Conservation (phyloP, 345 rosid genomes). For the Raphanus sativus region DNA sequence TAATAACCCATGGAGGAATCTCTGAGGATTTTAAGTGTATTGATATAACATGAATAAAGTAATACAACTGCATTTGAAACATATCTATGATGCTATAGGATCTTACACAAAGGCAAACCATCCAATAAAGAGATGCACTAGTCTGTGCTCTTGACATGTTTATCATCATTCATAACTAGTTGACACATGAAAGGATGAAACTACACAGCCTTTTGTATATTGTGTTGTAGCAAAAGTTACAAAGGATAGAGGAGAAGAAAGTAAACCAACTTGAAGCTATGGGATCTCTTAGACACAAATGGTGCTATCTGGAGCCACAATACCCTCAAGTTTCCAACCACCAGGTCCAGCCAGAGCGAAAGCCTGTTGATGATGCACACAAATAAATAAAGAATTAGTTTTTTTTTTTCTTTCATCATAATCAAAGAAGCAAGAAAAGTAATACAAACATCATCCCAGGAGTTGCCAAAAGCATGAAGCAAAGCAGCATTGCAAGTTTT, state of each 20-base stretch:
- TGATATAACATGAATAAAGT: slow-evolving; percentile 11
- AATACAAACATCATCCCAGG: slow-evolving; percentile 83
- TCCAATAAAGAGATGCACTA: slow-evolving; percentile 60
- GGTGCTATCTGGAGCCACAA: slow-evolving; percentile 63
- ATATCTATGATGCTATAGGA: not conserved
- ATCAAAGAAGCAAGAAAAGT: not conserved
- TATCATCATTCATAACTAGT: slow-evolving; percentile 46
- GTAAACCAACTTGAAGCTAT: slow-evolving; percentile 18
- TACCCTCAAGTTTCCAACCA: slow-evolving; percentile 90
- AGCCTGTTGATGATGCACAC: slow-evolving; percentile 54
- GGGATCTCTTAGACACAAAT: slow-evolving; percentile 21
- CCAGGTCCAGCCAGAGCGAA: slow-evolving; percentile 79
- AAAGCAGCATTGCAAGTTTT: slow-evolving; percentile 97
- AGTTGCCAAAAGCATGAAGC: slow-evolving; percentile 82
- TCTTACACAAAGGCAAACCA: slow-evolving; percentile 55
- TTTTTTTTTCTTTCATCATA: not conserved
- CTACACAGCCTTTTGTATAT: not conserved
- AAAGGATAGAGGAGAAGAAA: slow-evolving; percentile 11
- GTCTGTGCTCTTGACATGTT: slow-evolving; percentile 63
- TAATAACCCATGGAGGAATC: slow-evolving; percentile 65
- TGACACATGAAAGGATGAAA: slow-evolving; percentile 6
- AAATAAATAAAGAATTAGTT: slow-evolving; percentile 13
- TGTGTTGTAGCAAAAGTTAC: not conserved
- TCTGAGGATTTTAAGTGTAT: slow-evolving; percentile 26
- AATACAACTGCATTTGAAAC: slow-evolving; percentile 9